These are phyloP conservation scores for Boletus vinaceobasis DNA, from an alignment of 768 basidiomycete genomes.

Conservation along the genomic window DNA sequence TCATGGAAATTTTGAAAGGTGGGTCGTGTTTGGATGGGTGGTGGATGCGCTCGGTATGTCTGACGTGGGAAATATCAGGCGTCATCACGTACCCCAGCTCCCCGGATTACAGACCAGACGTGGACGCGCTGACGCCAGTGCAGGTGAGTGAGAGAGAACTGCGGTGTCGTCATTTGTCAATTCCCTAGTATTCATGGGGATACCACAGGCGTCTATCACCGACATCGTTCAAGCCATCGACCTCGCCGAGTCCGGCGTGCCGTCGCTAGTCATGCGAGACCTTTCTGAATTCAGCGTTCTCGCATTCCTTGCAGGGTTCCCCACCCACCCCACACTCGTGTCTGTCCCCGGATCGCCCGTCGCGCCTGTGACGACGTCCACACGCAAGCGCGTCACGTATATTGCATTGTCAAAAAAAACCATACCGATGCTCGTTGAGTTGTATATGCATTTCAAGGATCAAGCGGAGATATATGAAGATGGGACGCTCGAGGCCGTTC, in stretches of 20 bases:
- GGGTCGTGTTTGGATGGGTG: conserved; percentile 3
- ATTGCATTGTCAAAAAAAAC: conserved; percentile 84
- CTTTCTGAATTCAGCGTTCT: conserved; percentile 82
- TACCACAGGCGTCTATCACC: conserved; percentile 61
- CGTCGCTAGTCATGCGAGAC: conserved; percentile 78
- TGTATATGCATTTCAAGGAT: conserved; percentile 67
- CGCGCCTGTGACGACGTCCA: conserved; percentile 12
- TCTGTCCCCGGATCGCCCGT: conserved; percentile 10
- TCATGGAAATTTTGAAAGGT: conserved; percentile 82
- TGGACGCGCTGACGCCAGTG: conserved; percentile 76
- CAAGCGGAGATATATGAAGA: conserved; percentile 64
- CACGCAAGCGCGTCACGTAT: conserved; percentile 75
- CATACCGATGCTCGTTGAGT: conserved; percentile 80
- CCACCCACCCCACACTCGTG: conserved; percentile 36
- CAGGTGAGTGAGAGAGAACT: conserved; percentile 47
- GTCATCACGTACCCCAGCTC: conserved; percentile 78
- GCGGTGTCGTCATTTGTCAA: background rate
- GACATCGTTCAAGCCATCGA: conserved; percentile 68
- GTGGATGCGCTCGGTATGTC: background rate
- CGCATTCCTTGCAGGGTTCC: conserved; percentile 82
- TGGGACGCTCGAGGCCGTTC: conserved; percentile 79
- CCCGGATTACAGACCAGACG: conserved; percentile 84
- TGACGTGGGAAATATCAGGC: conserved; percentile 37
- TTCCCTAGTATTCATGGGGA: conserved; percentile 1
- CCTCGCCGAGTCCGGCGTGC: conserved; percentile 53